These are phyloP conservation scores for Talaromyces sp. DNA, from an alignment of 2,329 filamentous ascomycete species.

Conservation along the genomic window DNA sequence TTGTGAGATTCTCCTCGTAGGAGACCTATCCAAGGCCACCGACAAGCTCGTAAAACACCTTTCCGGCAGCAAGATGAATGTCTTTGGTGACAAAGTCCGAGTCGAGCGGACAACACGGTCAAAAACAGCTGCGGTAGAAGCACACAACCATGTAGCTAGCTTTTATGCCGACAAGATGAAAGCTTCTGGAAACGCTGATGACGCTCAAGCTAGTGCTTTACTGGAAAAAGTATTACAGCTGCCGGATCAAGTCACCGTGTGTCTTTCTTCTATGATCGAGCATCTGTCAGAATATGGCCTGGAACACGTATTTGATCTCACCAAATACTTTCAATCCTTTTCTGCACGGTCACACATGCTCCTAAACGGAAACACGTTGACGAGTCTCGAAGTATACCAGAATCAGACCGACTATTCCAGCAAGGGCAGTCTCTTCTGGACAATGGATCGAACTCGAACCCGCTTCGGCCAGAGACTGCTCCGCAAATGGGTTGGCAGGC, in stretches of 20 bases:
- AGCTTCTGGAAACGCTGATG: slow-evolving; percentile 46
- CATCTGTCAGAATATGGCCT: slow-evolving; percentile 88
- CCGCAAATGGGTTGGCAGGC: slow-evolving; percentile 90
- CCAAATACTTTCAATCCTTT: slow-evolving; percentile 95
- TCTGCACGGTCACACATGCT: slow-evolving; percentile 93
- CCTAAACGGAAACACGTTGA: slow-evolving; percentile 88
- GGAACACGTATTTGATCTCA: slow-evolving; percentile 91
- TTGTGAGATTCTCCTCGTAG: slow-evolving; percentile 90
- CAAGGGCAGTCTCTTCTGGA: slow-evolving; percentile 92
- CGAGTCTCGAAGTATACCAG: slow-evolving; percentile 90
- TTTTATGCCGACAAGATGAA: slow-evolving; percentile 90
- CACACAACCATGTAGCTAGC: slow-evolving; percentile 81
- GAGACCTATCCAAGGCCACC: slow-evolving; percentile 80
- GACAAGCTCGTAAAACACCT: slow-evolving; percentile 89
- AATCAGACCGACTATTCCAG: slow-evolving; percentile 83
- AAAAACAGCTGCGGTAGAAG: slow-evolving; percentile 77
- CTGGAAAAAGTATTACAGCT: slow-evolving; percentile 83
- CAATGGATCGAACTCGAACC: slow-evolving; percentile 85
- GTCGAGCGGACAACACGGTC: slow-evolving; percentile 72
- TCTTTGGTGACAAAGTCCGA: slow-evolving; percentile 84
- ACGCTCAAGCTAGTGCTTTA: slow-evolving; percentile 57
- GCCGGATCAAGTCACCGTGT: slow-evolving; percentile 80
- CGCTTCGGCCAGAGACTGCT: slow-evolving; percentile 82
- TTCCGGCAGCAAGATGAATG: slow-evolving; percentile 81
- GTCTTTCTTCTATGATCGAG: slow-evolving; percentile 92